phyloP scores from a whole-genome alignment of 257 asterid species.

The Nicotiana sylvestris region DNA sequence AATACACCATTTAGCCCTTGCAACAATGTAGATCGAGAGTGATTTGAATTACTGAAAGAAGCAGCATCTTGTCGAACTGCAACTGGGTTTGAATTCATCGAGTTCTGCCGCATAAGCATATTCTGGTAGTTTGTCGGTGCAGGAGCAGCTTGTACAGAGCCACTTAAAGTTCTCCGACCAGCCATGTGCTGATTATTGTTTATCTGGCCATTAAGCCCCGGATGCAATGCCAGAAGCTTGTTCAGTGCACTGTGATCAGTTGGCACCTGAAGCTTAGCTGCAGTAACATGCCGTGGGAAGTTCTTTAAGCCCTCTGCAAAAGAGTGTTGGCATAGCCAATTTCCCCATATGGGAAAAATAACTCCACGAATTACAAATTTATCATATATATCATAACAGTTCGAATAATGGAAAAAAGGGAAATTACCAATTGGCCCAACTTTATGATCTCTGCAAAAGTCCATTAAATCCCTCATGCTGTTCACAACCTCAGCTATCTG shows the following conservation, averaged over 20 bases:
- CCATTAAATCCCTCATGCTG: constrained; percentile 96
- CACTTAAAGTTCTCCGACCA: constrained; percentile 48
- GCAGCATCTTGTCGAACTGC: constrained; percentile 48
- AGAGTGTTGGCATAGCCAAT: not conserved
- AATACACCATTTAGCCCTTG: constrained; percentile 39
- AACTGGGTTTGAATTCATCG: constrained; percentile 50
- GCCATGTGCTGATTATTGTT: constrained; percentile 51
- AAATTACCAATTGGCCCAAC: constrained; percentile 79
- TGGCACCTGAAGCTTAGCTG: constrained; percentile 49
- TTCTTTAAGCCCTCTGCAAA: constrained; percentile 80
- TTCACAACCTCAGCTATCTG: constrained; percentile 96
- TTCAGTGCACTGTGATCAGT: constrained; percentile 46
- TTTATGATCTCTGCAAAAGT: constrained; percentile 70
- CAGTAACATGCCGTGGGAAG: constrained; percentile 46
- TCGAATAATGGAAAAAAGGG: not conserved
- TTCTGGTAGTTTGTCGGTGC: constrained; percentile 67
- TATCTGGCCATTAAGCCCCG: constrained; percentile 43
- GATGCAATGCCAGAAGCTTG: constrained; percentile 56
- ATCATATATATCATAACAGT: not conserved
- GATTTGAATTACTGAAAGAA: constrained; percentile 43
- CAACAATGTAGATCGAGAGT: constrained; percentile 30
- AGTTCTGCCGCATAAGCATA: constrained; percentile 66
- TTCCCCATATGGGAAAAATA: not conserved
- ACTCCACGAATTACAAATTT: not conserved
- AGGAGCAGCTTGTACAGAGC: constrained; percentile 73